Percentiles rank a stretch among this genome's conserved stretches.
These are phyloP conservation scores for Cetraspora pellucida DNA, from an alignment of 192 early-diverging fungal genomes.

Conservation along the genomic window DNA sequence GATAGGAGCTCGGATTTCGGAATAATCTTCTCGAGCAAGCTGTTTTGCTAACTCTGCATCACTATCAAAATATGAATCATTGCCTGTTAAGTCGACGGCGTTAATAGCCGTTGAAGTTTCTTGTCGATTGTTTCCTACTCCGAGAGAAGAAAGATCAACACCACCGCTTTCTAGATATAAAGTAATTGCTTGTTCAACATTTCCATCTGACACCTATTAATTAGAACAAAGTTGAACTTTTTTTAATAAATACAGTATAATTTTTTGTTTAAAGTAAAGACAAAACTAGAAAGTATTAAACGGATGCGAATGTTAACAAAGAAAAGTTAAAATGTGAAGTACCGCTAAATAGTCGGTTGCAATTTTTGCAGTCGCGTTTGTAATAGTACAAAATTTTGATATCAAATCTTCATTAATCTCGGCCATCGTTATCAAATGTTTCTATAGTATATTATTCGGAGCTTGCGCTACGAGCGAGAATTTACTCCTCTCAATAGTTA, in stretches of 20 bases:
- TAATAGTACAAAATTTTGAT: constrained; percentile 63
- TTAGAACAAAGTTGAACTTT: not conserved
- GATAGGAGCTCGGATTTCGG: constrained; percentile 78
- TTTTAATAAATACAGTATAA: too few relatives aligned
- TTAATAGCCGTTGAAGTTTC: constrained; percentile 28
- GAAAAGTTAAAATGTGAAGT: constrained; percentile 19
- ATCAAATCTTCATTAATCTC: not conserved
- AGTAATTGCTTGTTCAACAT: constrained; percentile 75
- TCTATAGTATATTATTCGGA: not conserved
- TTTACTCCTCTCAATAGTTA: not conserved
- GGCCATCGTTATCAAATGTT: not conserved
- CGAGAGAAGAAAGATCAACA: constrained; percentile 41
- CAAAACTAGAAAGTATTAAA: too few relatives aligned
- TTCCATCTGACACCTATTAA: constrained; percentile 60
- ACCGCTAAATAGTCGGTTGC: constrained; percentile 73
- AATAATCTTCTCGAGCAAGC: constrained; percentile 51
- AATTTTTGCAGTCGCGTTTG: constrained; percentile 70
- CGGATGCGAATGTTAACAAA: not conserved
- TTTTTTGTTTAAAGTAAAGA: too few relatives aligned
- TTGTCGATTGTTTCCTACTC: constrained; percentile 17
- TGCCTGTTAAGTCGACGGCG: constrained; percentile 26
- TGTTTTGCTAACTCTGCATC: constrained; percentile 56
- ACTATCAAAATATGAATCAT: constrained; percentile 36
- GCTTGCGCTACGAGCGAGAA: not conserved
- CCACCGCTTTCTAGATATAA: constrained; percentile 86